A percentile compares a stretch with the other conserved stretches of the same genome.
phyloP scores from a whole-genome alignment of 306 rosid genomes.

The Argentina anserina region DNA sequence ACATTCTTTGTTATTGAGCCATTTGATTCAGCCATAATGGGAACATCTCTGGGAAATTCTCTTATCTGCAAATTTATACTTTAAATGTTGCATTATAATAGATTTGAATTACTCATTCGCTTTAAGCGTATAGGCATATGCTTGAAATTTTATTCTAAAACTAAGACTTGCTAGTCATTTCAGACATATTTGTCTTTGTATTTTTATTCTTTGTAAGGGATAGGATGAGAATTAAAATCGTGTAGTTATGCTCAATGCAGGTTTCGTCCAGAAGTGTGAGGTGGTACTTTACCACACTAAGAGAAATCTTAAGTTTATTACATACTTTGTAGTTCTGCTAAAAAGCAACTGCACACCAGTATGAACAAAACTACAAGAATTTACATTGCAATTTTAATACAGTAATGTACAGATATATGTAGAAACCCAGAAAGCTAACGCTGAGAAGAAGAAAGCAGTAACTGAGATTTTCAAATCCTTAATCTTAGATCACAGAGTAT shows the following conservation, averaged over 20 bases:
- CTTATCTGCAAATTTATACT: slow-evolving; percentile 1
- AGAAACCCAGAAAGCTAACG: background rate
- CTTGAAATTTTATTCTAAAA: background rate
- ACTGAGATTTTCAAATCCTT: background rate
- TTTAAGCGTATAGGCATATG: background rate
- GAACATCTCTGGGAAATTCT: slow-evolving; percentile 13
- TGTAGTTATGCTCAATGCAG: background rate
- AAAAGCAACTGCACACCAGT: background rate
- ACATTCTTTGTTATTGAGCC: slow-evolving; percentile 5
- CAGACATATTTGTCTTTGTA: background rate
- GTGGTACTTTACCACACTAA: background rate
- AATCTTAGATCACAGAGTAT: background rate
- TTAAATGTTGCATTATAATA: background rate
- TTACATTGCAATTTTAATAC: background rate
- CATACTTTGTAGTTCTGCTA: background rate
- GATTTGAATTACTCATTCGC: background rate
- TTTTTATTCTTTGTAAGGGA: background rate
- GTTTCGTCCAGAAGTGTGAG: background rate
- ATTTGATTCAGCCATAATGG: slow-evolving; percentile 7
- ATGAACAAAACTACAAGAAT: slow-evolving; percentile 6
- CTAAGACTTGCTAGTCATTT: background rate
- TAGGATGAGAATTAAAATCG: background rate
- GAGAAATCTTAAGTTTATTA: background rate
- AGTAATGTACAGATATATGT: background rate
- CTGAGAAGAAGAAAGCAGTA: background rate